Conservation (phyloP, 2,329 filamentous ascomycete species). For the Pezicula rhizophila region DNA sequence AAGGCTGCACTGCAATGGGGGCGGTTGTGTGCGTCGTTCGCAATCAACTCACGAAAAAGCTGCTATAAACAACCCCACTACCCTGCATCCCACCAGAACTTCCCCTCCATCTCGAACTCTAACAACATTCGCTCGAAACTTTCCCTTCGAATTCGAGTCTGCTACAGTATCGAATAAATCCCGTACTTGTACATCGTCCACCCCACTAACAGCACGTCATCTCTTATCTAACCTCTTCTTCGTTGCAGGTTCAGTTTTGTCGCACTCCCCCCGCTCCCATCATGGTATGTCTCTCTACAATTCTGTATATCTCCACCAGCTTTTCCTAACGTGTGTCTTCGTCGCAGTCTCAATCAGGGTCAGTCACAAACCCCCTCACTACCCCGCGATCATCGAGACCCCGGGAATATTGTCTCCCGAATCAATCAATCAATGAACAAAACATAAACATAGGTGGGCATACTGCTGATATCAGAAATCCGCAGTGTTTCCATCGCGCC, state of each 20-base stretch:
- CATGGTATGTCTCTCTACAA: constrained; percentile 15
- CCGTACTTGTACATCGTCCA: not conserved
- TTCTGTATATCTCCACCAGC: not conserved
- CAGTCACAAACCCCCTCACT: constrained; percentile 33
- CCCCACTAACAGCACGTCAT: not conserved
- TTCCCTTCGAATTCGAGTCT: not conserved
- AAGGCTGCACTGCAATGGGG: too few relatives aligned
- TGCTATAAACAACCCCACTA: constrained; percentile 2
- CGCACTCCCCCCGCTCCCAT: constrained; percentile 2
- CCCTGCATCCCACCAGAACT: not conserved
- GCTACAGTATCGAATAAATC: not conserved
- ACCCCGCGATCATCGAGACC: constrained; percentile 3
- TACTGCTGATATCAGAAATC: constrained; percentile 2
- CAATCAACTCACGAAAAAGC: not conserved
- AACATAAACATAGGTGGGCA: not conserved
- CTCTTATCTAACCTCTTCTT: not conserved
- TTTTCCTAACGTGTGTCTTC: constrained; percentile 12
- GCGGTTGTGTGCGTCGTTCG: too few relatives aligned
- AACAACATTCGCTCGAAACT: not conserved
- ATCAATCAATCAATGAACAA: not conserved
- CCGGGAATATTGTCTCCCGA: not conserved
- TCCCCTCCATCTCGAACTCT: not conserved
- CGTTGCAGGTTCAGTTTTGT: not conserved
- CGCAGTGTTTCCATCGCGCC: constrained; percentile 63
- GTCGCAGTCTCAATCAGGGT: constrained; percentile 62